Conservation (phyloP, 768 basidiomycete genomes). For the Lentinula lateritia region DNA sequence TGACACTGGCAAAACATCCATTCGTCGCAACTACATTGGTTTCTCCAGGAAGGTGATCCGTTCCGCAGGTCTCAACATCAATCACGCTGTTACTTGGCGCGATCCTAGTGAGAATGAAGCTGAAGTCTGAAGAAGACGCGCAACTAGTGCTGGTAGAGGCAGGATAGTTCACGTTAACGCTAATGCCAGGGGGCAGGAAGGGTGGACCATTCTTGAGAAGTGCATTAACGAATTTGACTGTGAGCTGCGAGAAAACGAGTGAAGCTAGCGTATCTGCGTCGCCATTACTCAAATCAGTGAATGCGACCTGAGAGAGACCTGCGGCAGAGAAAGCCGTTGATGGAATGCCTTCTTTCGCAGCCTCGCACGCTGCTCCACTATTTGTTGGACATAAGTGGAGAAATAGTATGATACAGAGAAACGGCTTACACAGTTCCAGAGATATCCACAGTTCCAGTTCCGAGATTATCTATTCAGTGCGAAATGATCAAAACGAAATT, state of each 20-base stretch:
- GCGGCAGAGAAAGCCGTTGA: constrained; percentile 42
- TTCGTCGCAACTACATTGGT: constrained; percentile 25
- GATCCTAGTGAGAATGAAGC: constrained; percentile 41
- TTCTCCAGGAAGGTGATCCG: constrained; percentile 37
- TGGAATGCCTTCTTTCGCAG: constrained; percentile 43
- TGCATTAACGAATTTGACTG: constrained; percentile 31
- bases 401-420: not conserved
- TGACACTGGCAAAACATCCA: constrained; percentile 44
- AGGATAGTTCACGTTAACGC: constrained; percentile 49
- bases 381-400: not conserved
- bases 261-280: constrained; percentile 31
- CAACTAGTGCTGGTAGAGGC: constrained; percentile 26
- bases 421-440: constrained; percentile 34
- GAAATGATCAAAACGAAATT: too few relatives aligned
- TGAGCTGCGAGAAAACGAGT: constrained; percentile 36
- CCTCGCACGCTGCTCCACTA: constrained; percentile 47
- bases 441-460: constrained; percentile 16
- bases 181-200: constrained; percentile 33
- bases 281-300: constrained; percentile 38
- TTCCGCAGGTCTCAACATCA: constrained; percentile 42
- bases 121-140: constrained; percentile 28
- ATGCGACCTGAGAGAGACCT: constrained; percentile 38
- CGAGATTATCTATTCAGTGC: constrained; percentile 2
- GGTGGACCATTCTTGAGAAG: constrained; percentile 24
- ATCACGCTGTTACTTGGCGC: constrained; percentile 20